Conservation (phyloP, 2,329 filamentous ascomycete genomes). For the Madurella fahalii region DNA sequence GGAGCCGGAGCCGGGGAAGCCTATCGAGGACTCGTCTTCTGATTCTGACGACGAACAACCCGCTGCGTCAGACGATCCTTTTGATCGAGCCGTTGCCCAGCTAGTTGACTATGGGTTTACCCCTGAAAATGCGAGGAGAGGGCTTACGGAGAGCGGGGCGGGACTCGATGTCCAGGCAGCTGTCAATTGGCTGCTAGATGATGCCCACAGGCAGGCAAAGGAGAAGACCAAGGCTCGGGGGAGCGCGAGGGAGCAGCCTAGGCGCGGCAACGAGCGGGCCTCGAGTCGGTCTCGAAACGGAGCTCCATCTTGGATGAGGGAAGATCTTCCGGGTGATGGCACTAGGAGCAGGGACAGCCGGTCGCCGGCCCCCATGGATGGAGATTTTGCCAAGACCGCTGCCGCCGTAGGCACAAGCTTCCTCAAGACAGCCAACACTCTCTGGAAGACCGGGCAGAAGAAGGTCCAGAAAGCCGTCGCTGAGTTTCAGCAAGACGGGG, state of each 20-base stretch:
- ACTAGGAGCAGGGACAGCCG: conserved; percentile 50
- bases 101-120: conserved; percentile 94
- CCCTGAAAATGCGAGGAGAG: conserved; percentile 74
- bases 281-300: conserved; percentile 35
- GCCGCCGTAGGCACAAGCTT: conserved; percentile 77
- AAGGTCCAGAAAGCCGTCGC: conserved; percentile 88
- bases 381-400: conserved; percentile 74
- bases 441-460: conserved; percentile 95
- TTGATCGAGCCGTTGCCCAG: conserved; percentile 79
- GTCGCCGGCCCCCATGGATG: conserved; percentile 46
- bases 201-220: conserved; percentile 80
- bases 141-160: conserved; percentile 73
- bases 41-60: conserved; percentile 42
- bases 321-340: conserved; percentile 38
- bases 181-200: conserved; percentile 83
- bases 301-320: conserved; percentile 60
- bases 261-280: conserved; percentile 16
- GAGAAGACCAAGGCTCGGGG: conserved; percentile 56
- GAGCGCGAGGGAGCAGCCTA: conserved; percentile 31
- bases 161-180: conserved; percentile 80
- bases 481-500: conserved; percentile 71
- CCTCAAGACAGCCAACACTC: conserved; percentile 87
- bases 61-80: conserved; percentile 52
- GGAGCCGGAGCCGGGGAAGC: conserved; percentile 51
- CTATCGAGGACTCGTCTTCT: conserved; percentile 49